Evolutionary conservation across 2,329 filamentous ascomycete genomes (phyloP).

Genomic region (Aspergillus sp.): DNA sequence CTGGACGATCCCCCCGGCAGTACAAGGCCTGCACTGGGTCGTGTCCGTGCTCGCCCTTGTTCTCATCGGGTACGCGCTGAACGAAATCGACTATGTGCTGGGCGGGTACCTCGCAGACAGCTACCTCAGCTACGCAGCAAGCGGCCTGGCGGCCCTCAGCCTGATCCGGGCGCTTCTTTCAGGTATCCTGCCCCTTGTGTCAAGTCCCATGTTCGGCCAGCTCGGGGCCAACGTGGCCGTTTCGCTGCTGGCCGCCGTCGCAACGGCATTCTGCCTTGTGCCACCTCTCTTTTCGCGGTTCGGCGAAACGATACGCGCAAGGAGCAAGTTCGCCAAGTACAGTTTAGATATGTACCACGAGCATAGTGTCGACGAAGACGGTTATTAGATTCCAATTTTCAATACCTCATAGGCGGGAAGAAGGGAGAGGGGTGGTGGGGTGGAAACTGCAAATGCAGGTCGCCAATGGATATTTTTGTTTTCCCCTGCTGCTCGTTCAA

Average conservation of each 20-base stretch:
- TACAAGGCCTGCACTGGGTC: constrained; percentile 41
- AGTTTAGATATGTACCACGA: constrained; percentile 33
- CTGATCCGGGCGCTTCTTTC: constrained; percentile 44
- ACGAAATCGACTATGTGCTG: constrained; percentile 50
- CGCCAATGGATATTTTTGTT: background rate
- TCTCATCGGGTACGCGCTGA: constrained; percentile 51
- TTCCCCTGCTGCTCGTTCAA: background rate
- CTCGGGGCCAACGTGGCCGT: constrained; percentile 44
- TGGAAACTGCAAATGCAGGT: background rate
- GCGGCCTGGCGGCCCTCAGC: constrained; percentile 47
- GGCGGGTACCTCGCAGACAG: constrained; percentile 50
- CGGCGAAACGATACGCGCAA: constrained; percentile 37
- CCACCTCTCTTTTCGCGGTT: constrained; percentile 40
- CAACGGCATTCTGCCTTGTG: constrained; percentile 44
- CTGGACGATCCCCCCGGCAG: constrained; percentile 50
- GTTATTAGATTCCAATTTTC: constrained; percentile 21
- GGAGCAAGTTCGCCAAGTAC: constrained; percentile 42
- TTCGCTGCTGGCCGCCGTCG: constrained; percentile 44
- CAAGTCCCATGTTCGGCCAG: constrained; percentile 41
- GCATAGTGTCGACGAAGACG: constrained; percentile 32
- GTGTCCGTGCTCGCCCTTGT: constrained; percentile 46
- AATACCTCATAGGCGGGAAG: background rate
- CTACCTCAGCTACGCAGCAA: constrained; percentile 50
- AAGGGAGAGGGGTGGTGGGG: background rate
- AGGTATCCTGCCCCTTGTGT: constrained; percentile 46